These are phyloP conservation scores for Aspergillus campestris DNA, from an alignment of 495 filamentous ascomycete species.

Conservation along the genomic window DNA sequence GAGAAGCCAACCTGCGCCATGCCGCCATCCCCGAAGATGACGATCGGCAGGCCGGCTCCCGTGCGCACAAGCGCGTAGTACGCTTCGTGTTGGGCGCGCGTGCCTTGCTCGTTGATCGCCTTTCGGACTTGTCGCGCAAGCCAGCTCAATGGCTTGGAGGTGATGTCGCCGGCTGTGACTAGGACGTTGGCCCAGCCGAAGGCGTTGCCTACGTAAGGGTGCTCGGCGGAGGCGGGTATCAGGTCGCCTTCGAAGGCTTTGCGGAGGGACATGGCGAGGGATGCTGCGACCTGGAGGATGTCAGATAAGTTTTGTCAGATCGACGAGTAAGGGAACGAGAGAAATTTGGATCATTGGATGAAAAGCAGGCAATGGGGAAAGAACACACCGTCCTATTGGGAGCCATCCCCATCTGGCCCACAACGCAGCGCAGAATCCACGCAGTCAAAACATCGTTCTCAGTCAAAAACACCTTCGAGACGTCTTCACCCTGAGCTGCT, in stretches of 20 bases:
- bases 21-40: conserved; percentile 27
- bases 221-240: conserved; percentile 15
- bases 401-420: conserved; percentile 9
- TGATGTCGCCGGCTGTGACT: conserved; percentile 22
- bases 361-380: too few species aligned
- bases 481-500: conserved; percentile 8
- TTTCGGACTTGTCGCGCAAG: conserved; percentile 27
- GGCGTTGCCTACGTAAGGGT: conserved; percentile 17
- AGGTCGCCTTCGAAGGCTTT: conserved; percentile 21
- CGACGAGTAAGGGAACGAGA: too few species aligned
- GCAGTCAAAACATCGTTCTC: conserved; percentile 17
- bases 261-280: conserved; percentile 18
- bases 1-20: conserved; percentile 29
- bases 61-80: conserved; percentile 16
- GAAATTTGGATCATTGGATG: too few species aligned
- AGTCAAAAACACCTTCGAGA: conserved; percentile 14
- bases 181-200: conserved; percentile 25
- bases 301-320: too few species aligned
- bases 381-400: conserved; percentile 10
- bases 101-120: conserved; percentile 34
- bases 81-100: conserved; percentile 33
- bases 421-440: conserved; percentile 16
- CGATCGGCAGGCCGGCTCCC: conserved; percentile 13
- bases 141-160: conserved; percentile 31
- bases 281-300: background rate